Conservation (phyloP, 495 filamentous ascomycete genomes). For the Hypoxylon fuscum region DNA sequence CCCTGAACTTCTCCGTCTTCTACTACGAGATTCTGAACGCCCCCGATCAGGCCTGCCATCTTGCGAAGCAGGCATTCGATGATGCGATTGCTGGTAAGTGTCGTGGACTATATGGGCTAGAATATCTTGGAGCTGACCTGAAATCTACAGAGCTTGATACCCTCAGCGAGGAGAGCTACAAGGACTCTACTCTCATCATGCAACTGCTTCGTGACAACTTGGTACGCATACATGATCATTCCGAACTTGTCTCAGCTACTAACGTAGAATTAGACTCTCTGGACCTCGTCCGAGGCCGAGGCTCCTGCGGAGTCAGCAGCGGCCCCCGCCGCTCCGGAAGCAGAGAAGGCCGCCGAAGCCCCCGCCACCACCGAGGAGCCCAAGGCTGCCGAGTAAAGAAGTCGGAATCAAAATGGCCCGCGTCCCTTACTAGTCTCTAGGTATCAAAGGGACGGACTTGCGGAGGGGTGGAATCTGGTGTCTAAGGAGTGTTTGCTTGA, state of each 20-base stretch:
- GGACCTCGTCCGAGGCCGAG: conserved; percentile 99
- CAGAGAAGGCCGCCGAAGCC: conserved; percentile 54
- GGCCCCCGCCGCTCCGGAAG: conserved; percentile 68
- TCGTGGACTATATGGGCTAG: background rate
- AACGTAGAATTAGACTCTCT: conserved; percentile 78
- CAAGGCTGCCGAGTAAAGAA: conserved; percentile 63
- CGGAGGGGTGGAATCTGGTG: conserved; percentile 57
- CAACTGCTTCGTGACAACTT: conserved; percentile 98
- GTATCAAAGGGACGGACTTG: conserved; percentile 44
- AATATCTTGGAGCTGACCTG: conserved; percentile 31
- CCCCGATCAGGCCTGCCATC: conserved; percentile 97
- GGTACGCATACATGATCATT: conserved; percentile 63
- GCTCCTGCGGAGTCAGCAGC: conserved; percentile 70
- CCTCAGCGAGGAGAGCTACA: conserved; percentile 99
- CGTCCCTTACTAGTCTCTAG: conserved; percentile 44
- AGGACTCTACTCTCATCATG: conserved; percentile 99
- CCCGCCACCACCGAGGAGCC: conserved; percentile 59
- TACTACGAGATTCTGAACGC: conserved; percentile 99
- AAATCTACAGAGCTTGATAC: conserved; percentile 86
- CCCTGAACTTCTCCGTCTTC: conserved; percentile 99
- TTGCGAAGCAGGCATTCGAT: conserved; percentile 99
- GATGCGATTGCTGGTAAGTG: conserved; percentile 94
- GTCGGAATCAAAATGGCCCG: conserved; percentile 47
- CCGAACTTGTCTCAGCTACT: conserved; percentile 4
- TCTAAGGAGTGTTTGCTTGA: conserved; percentile 63